Percentiles rank a stretch among this genome's conserved stretches.
Conservation (phyloP, 768 basidiomycete genomes). For the Favolaschia claudopus region DNA sequence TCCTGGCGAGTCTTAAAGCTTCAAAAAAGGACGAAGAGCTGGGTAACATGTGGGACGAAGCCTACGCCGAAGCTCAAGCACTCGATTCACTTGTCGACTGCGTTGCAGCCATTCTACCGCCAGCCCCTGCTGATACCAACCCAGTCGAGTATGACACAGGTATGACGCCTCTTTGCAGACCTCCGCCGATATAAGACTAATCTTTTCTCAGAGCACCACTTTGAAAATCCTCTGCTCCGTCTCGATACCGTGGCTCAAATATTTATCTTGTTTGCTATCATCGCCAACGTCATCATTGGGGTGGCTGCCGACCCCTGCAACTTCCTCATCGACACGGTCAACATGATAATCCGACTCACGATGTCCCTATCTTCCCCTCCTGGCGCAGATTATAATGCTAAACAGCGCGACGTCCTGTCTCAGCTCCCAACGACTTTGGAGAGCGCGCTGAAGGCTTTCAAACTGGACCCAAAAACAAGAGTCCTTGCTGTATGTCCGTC, state of each 20-base stretch:
- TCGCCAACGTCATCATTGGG: slow-evolving; percentile 10
- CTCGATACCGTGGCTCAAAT: slow-evolving; percentile 4
- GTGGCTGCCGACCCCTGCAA: background rate
- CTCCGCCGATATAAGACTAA: background rate
- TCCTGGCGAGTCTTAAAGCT: background rate
- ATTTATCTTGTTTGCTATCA: background rate
- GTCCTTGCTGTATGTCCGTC: slow-evolving; percentile 5
- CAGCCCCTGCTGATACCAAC: background rate
- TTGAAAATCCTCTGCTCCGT: background rate
- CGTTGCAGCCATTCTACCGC: background rate
- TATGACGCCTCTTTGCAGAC: background rate
- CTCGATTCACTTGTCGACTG: slow-evolving; percentile 1
- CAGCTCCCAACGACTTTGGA: slow-evolving; percentile 11
- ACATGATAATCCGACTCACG: background rate
- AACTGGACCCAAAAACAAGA: slow-evolving; percentile 4
- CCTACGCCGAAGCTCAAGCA: background rate
- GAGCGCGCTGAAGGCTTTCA: slow-evolving; percentile 1
- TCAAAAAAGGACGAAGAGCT: background rate
- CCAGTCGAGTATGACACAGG: background rate
- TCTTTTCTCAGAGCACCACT: slow-evolving; percentile 1
- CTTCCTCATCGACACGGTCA: background rate
- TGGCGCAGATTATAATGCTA: background rate
- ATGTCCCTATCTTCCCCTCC: background rate
- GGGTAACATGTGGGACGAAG: background rate
- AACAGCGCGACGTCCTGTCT: slow-evolving; percentile 1